Base-by-base conservation (phyloP, 2,329 filamentous ascomycete species). In the Phialocephala subalpina region DNA sequence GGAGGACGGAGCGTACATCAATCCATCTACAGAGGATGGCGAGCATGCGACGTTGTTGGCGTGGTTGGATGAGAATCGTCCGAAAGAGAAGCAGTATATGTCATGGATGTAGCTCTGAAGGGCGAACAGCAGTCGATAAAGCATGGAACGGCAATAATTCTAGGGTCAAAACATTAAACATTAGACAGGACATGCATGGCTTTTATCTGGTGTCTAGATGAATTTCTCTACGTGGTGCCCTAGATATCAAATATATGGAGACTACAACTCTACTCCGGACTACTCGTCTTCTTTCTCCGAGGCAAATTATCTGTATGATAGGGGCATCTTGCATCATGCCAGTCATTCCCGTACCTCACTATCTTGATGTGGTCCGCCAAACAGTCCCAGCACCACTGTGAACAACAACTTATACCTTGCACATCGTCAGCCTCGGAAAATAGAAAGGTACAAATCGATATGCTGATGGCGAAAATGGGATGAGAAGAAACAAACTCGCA, bases 331-430 rank as follows among this genome's bases (percentile, higher is more conserved):
- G 16, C 59, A 8, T 62, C 29, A 58, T 70, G 68, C 25, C 45
- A 36, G 14, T 64, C 63, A 33, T 68, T 70, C 11, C 62, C 68
- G 64, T 65, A 47, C 16, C 6, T 56, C 18, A 55, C 53, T 56
- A 70, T 68, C 5, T 40, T 20, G 2, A 60, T 33, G 29, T 68
- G 66, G 53, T 70, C 66, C 52, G 9, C 58, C 49, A 70, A 42
- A 64, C 68, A 68, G 8, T 52, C 40, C 68, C 68, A 70, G 36
- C 68, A 70, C 27, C 68, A 70, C 35, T 70, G 63, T 2, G 49
- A 29, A 33, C 49, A 33, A 61, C 68, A 68, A 35, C 64, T 66
- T 33, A 65, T 70, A 40, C 66, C 65, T 68, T 63, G n/a, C 3
- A 57, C 7, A 36, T 57, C n/a, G 25, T 53, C 25, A 53, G 49